Conservation (phyloP, 306 rosid genomes). For the Cucumis sativus region Cucumber_9930_V3 NC_026657.2:8351501-8352000, state of each 20-base stretch:
- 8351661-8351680: background rate
- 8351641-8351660: background rate
- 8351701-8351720: no score
- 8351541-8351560: background rate
- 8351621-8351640: background rate
- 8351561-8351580: background rate
- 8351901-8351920: no score
- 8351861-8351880: background rate
- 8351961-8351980: background rate
- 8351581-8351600: background rate
- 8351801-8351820: slow-evolving; percentile 98
- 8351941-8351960: background rate
- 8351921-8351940: background rate
- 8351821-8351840: slow-evolving; percentile 87
- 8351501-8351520: background rate
- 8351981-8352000: no score
- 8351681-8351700: background rate
- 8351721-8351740: background rate
- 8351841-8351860: slow-evolving; percentile 52
- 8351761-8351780: slow-evolving; percentile 82
- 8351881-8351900: no score
- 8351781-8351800: slow-evolving; percentile 96
- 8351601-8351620: background rate
- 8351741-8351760: slow-evolving; percentile 87
- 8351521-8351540: background rate